Conservation (phyloP, 768 basidiomycete genomes). For the Boletus insuetus region DNA sequence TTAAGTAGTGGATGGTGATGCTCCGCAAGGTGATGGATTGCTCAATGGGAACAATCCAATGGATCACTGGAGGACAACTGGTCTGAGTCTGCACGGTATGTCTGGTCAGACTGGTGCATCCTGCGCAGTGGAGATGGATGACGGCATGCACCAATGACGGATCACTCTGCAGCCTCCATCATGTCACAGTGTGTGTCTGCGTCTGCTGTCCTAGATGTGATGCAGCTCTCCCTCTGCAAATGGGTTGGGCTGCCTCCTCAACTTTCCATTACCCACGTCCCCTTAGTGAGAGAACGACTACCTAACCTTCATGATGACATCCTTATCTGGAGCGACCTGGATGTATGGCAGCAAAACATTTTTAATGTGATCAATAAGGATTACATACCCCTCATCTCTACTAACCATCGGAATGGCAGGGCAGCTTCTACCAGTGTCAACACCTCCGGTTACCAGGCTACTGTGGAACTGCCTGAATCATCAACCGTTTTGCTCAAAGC, state of each 20-base stretch:
- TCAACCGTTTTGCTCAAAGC: constrained; percentile 99
- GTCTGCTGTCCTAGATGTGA: constrained; percentile 55
- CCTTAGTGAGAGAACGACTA: constrained; percentile 91
- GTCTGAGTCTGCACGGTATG: too few species aligned
- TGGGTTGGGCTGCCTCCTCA: constrained; percentile 88
- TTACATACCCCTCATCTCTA: constrained; percentile 85
- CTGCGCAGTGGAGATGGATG: too few species aligned
- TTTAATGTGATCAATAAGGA: constrained; percentile 96
- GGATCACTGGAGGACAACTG: too few species aligned
- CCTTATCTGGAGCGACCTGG: constrained; percentile 98
- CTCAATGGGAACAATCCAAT: too few species aligned
- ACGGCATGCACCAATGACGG: too few species aligned
- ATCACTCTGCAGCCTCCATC: too few species aligned
- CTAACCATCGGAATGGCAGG: constrained; percentile 48
- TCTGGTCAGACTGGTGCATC: too few species aligned
- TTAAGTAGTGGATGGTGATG: too few species aligned
- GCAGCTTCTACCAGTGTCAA: constrained; percentile 58
- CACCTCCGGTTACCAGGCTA: constrained; percentile 91
- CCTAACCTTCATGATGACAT: constrained; percentile 97
- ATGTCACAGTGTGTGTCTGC: too few species aligned
- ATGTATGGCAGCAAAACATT: constrained; percentile 98
- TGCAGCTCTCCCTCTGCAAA: constrained; percentile 94
- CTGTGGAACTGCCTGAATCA: constrained; percentile 99
- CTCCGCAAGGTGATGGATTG: too few species aligned
- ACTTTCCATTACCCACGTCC: constrained; percentile 89